These are phyloP conservation scores for Chlamydomonas incerta DNA, from an alignment of 139 green algal species.

Conservation along the genomic window DNA sequence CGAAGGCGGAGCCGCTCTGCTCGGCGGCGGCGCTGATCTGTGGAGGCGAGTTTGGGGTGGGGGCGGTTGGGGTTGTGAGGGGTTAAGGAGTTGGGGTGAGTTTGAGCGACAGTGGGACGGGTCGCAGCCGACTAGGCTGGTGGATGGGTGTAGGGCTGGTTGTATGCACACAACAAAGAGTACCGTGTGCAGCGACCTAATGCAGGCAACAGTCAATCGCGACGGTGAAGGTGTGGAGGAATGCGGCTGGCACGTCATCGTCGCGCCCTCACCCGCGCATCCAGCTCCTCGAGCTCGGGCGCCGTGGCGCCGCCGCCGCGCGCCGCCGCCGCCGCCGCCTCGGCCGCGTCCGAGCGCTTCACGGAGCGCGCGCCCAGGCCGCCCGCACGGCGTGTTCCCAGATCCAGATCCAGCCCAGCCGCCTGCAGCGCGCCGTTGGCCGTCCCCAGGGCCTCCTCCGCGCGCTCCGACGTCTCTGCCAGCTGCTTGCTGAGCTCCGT, in stretches of 20 bases:
- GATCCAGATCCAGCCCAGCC: background rate
- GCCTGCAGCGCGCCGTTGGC: background rate
- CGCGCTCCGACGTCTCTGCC: background rate
- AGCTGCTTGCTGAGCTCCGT: background rate
- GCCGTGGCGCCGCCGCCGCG: background rate
- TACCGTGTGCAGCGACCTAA: too few relatives aligned
- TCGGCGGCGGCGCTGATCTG: slow-evolving; percentile 19
- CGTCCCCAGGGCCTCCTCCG: background rate
- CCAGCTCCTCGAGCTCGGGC: background rate
- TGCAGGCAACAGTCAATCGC: too few relatives aligned
- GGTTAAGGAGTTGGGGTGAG: background rate
- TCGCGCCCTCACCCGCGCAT: background rate
- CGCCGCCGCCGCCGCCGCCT: too few relatives aligned
- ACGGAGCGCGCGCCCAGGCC: too few relatives aligned
- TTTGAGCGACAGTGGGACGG: too few relatives aligned
- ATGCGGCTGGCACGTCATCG: too few relatives aligned
- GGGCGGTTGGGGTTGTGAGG: background rate
- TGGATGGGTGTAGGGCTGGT: too few relatives aligned
- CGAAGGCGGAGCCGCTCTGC: background rate
- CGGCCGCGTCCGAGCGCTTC: background rate
- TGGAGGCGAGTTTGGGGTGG: background rate
- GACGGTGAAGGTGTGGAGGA: too few relatives aligned
- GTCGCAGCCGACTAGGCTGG: too few relatives aligned
- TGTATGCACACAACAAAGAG: too few relatives aligned
- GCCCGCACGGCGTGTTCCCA: background rate